phyloP scores from a whole-genome alignment of 2,329 filamentous ascomycete species.

The Phyllosticta paracitricarpa region DNA sequence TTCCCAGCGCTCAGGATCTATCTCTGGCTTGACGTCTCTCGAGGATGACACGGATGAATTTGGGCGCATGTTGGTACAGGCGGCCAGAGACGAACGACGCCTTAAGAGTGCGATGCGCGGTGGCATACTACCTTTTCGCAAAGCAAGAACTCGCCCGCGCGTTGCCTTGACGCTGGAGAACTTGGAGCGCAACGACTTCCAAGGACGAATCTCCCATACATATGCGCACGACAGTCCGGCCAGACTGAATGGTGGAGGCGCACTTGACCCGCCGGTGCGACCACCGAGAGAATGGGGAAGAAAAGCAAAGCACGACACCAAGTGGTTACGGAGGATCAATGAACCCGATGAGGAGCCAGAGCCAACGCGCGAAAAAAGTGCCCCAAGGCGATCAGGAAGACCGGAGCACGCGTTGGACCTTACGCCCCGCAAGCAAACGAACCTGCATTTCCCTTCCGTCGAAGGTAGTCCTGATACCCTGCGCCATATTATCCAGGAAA shows the following conservation, averaged over 20 bases:
- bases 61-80: conserved; percentile 34
- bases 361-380: background rate
- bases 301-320: conserved; percentile 26
- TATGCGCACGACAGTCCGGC: conserved; percentile 16
- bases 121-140: conserved; percentile 30
- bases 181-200: conserved; percentile 28
- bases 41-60: conserved; percentile 39
- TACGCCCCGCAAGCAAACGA: conserved; percentile 19
- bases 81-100: conserved; percentile 33
- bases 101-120: conserved; percentile 26
- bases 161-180: conserved; percentile 34
- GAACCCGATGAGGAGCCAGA: background rate
- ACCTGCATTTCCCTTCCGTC: conserved; percentile 31
- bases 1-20: conserved; percentile 3
- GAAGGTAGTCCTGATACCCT: conserved; percentile 34
- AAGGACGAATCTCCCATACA: conserved; percentile 8
- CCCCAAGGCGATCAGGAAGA: background rate
- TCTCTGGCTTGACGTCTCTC: conserved; percentile 28
- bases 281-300: conserved; percentile 39
- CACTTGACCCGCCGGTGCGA: conserved; percentile 34
- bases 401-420: conserved; percentile 14
- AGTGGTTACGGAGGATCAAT: conserved; percentile 5
- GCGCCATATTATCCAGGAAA: conserved; percentile 22
- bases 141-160: conserved; percentile 31
- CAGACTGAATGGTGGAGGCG: conserved; percentile 25